Base-by-base conservation (phyloP, 2,329 filamentous ascomycete genomes). In the Aspergillus melleus region DNA sequence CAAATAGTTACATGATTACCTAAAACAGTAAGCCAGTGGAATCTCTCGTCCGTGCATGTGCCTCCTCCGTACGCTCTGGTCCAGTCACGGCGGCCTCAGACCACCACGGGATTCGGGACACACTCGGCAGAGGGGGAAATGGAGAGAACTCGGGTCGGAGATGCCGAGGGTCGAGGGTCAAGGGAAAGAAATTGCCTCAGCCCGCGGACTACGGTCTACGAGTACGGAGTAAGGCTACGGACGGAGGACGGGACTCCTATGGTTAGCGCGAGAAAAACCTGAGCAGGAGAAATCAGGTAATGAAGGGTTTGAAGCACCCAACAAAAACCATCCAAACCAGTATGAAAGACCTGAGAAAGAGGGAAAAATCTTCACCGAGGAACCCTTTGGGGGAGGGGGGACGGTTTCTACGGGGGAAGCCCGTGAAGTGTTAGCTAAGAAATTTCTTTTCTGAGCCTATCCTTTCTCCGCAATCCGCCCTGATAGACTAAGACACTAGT, bases 81-180 rank as follows among this genome's bases (percentile, higher is more conserved):
- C 56, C 60, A 61, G 59, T 59, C 52, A 55, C 30, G 59, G 52
- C 49, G 61, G 19, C 52, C 61, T 68, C 66, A 68, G 61, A 65
- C 66, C 62, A 68, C 58, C 60, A 68, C 66, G 66, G 66, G 64
- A 67, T 59, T 67, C 66, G 66, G 66, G 66, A 67, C 39, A 61
- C 61, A 59, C 42, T 68, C 66, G 66, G 65, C 63, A 64, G 14
- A 11, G 11, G 36, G 14, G 12, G 4, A 24, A 22, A 24, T 22
- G 44, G 54, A 49, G 50, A 51, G 53, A 20, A 59, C 22, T 64
- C 66, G 65, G 66, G 60, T 56, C 58, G 65, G 63, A 52, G 39
- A 68, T 64, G 61, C 66, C 66, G 66, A 67, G 63, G 57, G 47
- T 42, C 36, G 36, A 42, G 36, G 26, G 26, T 29, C 26, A 29